A percentile compares a stretch with the other conserved stretches of the same genome.
phyloP scores from a whole-genome alignment of 2,329 filamentous ascomycete species.

The Paecilomyces formosus region DNA sequence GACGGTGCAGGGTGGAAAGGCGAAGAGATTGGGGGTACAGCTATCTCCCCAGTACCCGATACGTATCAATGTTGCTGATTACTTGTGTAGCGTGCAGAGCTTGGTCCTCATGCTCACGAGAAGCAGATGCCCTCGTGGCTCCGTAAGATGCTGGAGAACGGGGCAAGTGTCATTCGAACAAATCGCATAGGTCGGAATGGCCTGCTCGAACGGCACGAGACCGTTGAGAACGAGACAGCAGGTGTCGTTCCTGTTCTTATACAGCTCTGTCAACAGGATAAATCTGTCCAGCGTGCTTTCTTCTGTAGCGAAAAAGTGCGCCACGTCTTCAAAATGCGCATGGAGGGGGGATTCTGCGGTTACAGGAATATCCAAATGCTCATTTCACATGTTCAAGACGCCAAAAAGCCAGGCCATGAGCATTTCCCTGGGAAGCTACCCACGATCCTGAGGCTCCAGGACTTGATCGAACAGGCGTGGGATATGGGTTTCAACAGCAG shows the following conservation, averaged over 20 bases:
- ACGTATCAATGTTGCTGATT: constrained; percentile 9
- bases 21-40: constrained; percentile 24
- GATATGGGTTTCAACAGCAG: constrained; percentile 70
- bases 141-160: constrained; percentile 52
- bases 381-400: constrained; percentile 65
- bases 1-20: constrained; percentile 6
- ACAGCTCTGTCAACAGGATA: constrained; percentile 58
- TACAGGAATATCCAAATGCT: constrained; percentile 95
- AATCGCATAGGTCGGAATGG: constrained; percentile 44
- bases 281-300: constrained; percentile 61
- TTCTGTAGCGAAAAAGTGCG: constrained; percentile 68
- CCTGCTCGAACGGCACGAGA: constrained; percentile 32
- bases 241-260: constrained; percentile 57
- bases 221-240: constrained; percentile 40
- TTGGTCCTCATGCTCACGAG: constrained; percentile 67
- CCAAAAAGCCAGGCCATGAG: constrained; percentile 49
- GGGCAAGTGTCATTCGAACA: constrained; percentile 48
- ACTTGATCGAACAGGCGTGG: constrained; percentile 83
- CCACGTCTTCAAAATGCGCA: constrained; percentile 75
- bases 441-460: constrained; percentile 73
- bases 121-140: constrained; percentile 68
- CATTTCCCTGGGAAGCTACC: constrained; percentile 58
- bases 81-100: constrained; percentile 45
- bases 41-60: background rate
- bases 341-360: constrained; percentile 86